Conservation (phyloP, 1,139 yeast species). For the Diutina sp. region DNA sequence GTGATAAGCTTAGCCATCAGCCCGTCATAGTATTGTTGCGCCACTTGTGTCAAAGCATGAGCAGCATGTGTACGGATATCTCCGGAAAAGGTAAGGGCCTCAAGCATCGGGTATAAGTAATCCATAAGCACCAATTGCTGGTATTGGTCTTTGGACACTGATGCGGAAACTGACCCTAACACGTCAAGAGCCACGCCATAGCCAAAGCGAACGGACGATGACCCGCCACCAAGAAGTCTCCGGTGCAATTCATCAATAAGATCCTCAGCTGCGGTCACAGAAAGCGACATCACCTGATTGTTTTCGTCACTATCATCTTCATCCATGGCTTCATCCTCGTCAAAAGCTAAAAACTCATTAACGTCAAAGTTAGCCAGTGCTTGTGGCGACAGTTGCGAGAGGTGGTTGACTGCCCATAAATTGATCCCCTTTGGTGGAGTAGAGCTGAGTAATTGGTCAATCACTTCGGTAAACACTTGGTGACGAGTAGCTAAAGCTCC, state of each 20-base stretch:
- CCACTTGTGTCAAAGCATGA: constrained; percentile 15
- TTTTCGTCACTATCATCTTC: not conserved
- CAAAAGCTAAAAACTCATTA: not conserved
- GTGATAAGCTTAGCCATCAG: constrained; percentile 42
- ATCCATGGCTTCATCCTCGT: not conserved
- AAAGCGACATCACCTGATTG: not conserved
- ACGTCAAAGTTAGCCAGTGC: not conserved
- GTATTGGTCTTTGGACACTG: constrained; percentile 5
- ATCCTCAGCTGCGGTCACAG: not conserved
- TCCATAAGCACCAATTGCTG: constrained; percentile 8
- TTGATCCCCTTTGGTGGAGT: not conserved
- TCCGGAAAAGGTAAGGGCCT: constrained; percentile 6
- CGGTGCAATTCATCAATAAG: not conserved
- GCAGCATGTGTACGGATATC: constrained; percentile 5
- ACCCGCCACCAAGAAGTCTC: not conserved
- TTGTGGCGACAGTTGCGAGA: not conserved
- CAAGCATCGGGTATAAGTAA: constrained; percentile 7
- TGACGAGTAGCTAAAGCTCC: not conserved
- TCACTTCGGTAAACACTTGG: not conserved
- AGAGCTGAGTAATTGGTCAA: not conserved
- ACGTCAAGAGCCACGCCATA: not conserved
- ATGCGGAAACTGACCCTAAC: not conserved
- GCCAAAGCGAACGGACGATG: not conserved
- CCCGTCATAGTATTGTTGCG: constrained; percentile 42
- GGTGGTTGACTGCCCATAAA: not conserved